Conservation (phyloP, 768 basidiomycete genomes). For the Termitomyces sp. region DNA sequence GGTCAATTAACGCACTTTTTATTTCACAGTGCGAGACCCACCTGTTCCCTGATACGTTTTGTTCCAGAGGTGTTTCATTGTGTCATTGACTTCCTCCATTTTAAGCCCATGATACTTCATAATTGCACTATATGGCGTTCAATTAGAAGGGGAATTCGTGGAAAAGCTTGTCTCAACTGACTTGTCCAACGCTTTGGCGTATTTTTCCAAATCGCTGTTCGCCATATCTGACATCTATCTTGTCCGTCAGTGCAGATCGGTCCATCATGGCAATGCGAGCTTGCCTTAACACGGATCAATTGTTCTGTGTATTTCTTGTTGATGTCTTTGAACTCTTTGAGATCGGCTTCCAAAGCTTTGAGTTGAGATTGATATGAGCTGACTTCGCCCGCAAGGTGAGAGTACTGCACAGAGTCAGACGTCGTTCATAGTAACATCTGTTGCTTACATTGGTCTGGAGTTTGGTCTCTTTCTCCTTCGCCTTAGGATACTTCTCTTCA, state of each 20-base stretch:
- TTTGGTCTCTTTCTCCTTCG: slow-evolving; percentile 69
- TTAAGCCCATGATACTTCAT: slow-evolving; percentile 98
- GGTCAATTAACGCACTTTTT: not conserved
- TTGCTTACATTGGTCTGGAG: slow-evolving; percentile 61
- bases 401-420: slow-evolving; percentile 46
- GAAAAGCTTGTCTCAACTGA: slow-evolving; percentile 32
- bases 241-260: not conserved
- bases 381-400: slow-evolving; percentile 82
- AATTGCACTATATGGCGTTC: slow-evolving; percentile 66
- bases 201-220: slow-evolving; percentile 95
- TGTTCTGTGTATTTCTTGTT: slow-evolving; percentile 86
- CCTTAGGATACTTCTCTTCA: slow-evolving; percentile 70
- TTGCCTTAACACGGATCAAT: slow-evolving; percentile 90
- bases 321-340: slow-evolving; percentile 84
- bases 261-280: slow-evolving; percentile 6
- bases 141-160: not conserved
- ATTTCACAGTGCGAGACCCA: slow-evolving; percentile 28
- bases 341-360: slow-evolving; percentile 61
- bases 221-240: slow-evolving; percentile 94
- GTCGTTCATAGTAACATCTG: not conserved
- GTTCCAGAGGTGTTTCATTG: slow-evolving; percentile 96
- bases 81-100: slow-evolving; percentile 99
- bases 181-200: slow-evolving; percentile 96
- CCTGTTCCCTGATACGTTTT: slow-evolving; percentile 99
- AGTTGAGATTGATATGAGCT: slow-evolving; percentile 67